These are phyloP conservation scores for Fusarium miscanthi DNA, from an alignment of 2,329 filamentous ascomycete genomes.

Conservation along the genomic window DNA sequence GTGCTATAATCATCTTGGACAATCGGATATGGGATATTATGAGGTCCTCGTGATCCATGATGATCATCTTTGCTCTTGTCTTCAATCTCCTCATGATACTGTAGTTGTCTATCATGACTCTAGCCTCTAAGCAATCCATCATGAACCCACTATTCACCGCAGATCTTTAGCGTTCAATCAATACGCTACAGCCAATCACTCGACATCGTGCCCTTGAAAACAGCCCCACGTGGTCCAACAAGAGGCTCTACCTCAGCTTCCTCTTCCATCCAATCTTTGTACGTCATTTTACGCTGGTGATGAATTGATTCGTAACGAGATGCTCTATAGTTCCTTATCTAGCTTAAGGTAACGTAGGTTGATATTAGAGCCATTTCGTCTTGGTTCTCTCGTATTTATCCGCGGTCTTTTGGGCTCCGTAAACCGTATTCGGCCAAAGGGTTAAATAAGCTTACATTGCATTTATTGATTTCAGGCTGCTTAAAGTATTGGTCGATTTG, in stretches of 20 bases:
- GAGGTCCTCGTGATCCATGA: background rate
- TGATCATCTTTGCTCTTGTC: background rate
- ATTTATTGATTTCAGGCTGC: background rate
- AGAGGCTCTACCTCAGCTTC: conserved; percentile 12
- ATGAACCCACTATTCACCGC: background rate
- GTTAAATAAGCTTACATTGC: background rate
- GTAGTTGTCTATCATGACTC: background rate
- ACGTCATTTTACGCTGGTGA: background rate
- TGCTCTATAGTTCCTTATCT: background rate
- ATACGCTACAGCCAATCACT: conserved; percentile 39
- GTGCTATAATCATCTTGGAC: background rate
- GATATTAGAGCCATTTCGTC: background rate
- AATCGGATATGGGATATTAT: background rate
- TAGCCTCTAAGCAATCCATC: background rate
- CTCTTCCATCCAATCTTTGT: conserved; percentile 6
- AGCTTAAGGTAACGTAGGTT: background rate
- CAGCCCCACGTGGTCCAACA: conserved; percentile 35
- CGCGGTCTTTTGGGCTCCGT: background rate
- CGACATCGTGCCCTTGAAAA: conserved; percentile 30
- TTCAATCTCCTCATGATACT: background rate
- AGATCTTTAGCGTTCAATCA: conserved; percentile 7
- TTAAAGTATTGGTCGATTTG: background rate
- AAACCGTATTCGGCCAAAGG: background rate
- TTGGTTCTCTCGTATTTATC: background rate
- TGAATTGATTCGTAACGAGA: conserved; percentile 16